These are phyloP conservation scores for Moniliophthora roreri DNA, from an alignment of 1,284 basidiomycete genomes.

Conservation along the genomic window DNA sequence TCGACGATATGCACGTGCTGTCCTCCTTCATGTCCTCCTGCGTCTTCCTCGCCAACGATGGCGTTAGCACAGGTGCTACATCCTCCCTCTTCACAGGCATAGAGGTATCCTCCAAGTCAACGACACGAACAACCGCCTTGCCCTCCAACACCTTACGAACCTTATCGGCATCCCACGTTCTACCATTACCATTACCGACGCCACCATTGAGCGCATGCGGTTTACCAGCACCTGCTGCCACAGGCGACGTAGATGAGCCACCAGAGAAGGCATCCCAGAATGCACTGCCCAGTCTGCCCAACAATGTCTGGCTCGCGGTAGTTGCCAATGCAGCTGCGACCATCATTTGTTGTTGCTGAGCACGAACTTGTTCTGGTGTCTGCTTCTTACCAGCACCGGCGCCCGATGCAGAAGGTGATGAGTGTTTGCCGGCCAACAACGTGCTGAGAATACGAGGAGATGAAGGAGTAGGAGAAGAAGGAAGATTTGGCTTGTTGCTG, in stretches of 20 bases:
- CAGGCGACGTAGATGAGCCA: constrained; percentile 20
- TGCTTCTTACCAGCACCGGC: constrained; percentile 10
- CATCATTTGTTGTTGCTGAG: constrained; percentile 36
- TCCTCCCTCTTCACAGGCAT: constrained; percentile 9
- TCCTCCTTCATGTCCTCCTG: constrained; percentile 1
- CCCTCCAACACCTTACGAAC: constrained; percentile 76
- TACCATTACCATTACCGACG: constrained; percentile 8
- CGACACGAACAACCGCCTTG: constrained; percentile 69
- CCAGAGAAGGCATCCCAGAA: constrained; percentile 84
- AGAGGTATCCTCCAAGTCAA: constrained; percentile 56
- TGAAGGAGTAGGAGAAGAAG: constrained; percentile 10
- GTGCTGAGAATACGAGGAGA: constrained; percentile 31
- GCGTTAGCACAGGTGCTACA: neutral
- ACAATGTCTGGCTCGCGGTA: constrained; percentile 69
- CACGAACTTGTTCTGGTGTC: constrained; percentile 1
- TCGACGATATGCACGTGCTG: constrained; percentile 3
- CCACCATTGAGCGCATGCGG: neutral
- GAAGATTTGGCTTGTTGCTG: constrained; percentile 15
- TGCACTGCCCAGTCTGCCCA: constrained; percentile 63
- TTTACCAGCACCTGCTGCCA: constrained; percentile 23
- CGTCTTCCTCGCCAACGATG: neutral
- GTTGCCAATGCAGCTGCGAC: constrained; percentile 55
- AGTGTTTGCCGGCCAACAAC: constrained; percentile 52
- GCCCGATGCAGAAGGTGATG: constrained; percentile 28
- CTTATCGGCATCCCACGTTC: constrained; percentile 70